Percentiles rank a stretch among this genome's conserved stretches.
phyloP scores from a whole-genome alignment of 2,329 filamentous ascomycete species.

The Stachybotrys echinatus region DNA sequence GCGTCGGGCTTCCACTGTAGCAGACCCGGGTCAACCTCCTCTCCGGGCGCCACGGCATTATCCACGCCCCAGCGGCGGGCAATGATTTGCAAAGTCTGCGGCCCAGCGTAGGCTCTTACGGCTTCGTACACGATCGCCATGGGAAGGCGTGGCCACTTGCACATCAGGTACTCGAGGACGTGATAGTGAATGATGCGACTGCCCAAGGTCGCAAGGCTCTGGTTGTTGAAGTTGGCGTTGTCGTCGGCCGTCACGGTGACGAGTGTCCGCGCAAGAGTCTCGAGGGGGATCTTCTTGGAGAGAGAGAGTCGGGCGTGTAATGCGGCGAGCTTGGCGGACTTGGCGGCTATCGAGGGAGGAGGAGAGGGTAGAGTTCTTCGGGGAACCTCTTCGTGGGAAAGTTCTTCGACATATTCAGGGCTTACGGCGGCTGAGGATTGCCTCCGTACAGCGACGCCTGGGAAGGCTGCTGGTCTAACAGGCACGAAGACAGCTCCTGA shows the following conservation, averaged over 20 bases:
- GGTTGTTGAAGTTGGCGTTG: constrained; percentile 81
- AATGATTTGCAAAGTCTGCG: constrained; percentile 66
- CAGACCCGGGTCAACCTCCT: constrained; percentile 86
- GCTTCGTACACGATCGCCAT: constrained; percentile 83
- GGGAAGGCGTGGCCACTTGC: constrained; percentile 85
- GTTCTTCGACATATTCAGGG: constrained; percentile 14
- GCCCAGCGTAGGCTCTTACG: constrained; percentile 77
- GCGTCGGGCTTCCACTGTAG: constrained; percentile 67
- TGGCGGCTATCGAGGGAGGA: constrained; percentile 56
- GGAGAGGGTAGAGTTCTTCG: constrained; percentile 60
- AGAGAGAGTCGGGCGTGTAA: constrained; percentile 86
- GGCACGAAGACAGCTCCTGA: constrained; percentile 14
- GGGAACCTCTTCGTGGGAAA: constrained; percentile 9
- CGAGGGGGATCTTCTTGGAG: constrained; percentile 72
- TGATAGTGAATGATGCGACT: constrained; percentile 83
- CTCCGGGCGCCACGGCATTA: constrained; percentile 75
- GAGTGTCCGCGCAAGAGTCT: constrained; percentile 81
- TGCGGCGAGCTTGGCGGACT: constrained; percentile 85
- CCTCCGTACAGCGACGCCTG: constrained; percentile 14
- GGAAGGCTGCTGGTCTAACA: constrained; percentile 9
- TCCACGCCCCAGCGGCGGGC: constrained; percentile 90
- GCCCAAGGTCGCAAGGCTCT: constrained; percentile 74
- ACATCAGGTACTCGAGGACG: constrained; percentile 80
- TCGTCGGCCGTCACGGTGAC: constrained; percentile 81
- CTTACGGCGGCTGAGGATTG: constrained; percentile 26